Percentiles rank a stretch among this genome's conserved stretches.
Evolutionary conservation across 106 monocot species (phyloP).

Genomic region (Alisma plantagoaquatica): DNA sequence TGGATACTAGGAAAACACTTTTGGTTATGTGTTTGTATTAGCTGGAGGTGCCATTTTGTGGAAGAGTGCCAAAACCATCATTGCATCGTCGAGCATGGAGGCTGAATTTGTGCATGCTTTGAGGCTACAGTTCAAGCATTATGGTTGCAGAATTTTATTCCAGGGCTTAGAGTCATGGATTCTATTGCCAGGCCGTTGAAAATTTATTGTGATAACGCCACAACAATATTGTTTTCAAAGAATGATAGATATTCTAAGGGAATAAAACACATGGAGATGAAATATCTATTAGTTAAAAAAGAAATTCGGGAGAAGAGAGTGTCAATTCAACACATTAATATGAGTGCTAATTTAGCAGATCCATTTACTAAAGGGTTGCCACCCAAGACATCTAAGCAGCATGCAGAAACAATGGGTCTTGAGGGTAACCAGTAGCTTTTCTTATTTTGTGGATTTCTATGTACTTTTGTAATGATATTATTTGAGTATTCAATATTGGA

Average conservation of each 20-base stretch:
- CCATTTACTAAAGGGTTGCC: conserved; percentile 8
- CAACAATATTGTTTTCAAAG: background rate
- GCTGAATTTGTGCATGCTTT: background rate
- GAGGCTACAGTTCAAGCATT: background rate
- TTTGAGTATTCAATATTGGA: too few relatives aligned
- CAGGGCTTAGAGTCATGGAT: background rate
- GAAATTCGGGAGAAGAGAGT: background rate
- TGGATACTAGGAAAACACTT: too few relatives aligned
- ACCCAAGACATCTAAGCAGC: background rate
- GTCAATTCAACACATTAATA: conserved; percentile 8
- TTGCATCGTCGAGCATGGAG: background rate
- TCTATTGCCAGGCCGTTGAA: background rate
- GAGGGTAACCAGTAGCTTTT: too few relatives aligned
- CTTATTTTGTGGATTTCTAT: too few relatives aligned
- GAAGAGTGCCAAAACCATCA: background rate
- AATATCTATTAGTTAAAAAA: conserved; percentile 8
- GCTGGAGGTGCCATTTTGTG: background rate
- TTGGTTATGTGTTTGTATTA: background rate
- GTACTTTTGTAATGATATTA: too few relatives aligned
- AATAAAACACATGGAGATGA: conserved; percentile 3
- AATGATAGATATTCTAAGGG: background rate
- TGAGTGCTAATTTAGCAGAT: background rate
- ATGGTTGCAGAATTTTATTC: conserved; percentile 3
- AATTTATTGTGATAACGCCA: conserved; percentile 4
- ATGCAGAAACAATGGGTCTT: conserved; percentile 5